Evolutionary conservation across 2,329 filamentous ascomycete genomes (phyloP), one percentile per base, ranked within the genome.

Genomic region (Lasiodiplodia theobromae): DNA sequence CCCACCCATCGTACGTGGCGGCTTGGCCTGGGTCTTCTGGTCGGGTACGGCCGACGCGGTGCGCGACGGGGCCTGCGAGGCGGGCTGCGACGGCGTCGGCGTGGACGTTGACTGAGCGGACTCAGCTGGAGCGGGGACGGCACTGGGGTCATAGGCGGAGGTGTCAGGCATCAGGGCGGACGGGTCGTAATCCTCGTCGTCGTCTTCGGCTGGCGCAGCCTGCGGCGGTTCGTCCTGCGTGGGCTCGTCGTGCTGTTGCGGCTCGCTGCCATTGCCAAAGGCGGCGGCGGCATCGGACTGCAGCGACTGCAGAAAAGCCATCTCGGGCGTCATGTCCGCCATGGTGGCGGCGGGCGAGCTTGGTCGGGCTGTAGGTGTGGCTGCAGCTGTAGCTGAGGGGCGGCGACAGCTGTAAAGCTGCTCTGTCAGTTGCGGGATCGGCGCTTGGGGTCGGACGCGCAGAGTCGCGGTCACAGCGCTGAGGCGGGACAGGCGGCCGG

Each of bases 1-100:
- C 73, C 87, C 87, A 77, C 86, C 87, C 75, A 86, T 85, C 70
- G 83, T 87, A 74, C 83, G 85, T 74, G 84, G 80, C 76, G 84
- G 83, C 68, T 69, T 66, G 52, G 69, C 65, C 25, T 77, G 73
- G 68, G 73, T 58, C 44, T 72, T 72, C 65, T 72, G 69, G 58
- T 75, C 75, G 66, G 70, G 70, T 57, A 69, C 70, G 25, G 68
- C 54, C 14, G 69, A 69, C 7, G 57, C 64, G 49, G 68, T 64
- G 51, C 69, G 69, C 53, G 68, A 67, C 16, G 71, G 71, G 25
- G 66, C 69, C 54, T 68, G 44, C 23, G 70, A 64, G n/a, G 63
- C 37, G 16, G 77, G 77, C 51, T 75, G 74, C 44, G 71, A 73
- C 37, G 68, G 62, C 71, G 74, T 74, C 58, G 76, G 76, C 0